phyloP scores from a whole-genome alignment of 148 eudicot species.

The Spergularia marina region DNA sequence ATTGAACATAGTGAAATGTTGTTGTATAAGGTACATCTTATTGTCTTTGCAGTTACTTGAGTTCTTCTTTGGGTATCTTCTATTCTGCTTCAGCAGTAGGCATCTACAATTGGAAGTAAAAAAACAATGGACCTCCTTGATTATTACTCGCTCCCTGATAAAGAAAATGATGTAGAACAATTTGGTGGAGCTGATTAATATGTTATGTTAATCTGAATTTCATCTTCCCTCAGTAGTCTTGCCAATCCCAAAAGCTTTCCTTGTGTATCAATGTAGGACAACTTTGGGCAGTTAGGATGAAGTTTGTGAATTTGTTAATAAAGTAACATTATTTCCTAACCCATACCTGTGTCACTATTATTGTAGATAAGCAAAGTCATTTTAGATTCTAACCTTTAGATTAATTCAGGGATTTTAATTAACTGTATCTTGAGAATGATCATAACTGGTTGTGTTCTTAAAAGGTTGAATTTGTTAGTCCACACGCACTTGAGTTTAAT shows the following conservation, averaged over 20 bases:
- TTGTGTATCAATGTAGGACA: no score
- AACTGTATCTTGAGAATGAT: no score
- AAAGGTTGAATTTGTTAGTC: no score
- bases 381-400: no score
- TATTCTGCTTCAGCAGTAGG: neutral
- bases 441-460: no score
- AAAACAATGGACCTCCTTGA: neutral
- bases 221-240: neutral
- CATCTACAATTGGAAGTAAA: neutral
- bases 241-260: neutral
- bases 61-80: neutral
- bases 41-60: conserved; percentile 2
- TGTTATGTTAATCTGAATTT: conserved; percentile 1
- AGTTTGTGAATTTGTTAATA: no score
- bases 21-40: conserved; percentile 68
- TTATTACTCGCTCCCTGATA: neutral
- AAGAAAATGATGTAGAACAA: neutral
- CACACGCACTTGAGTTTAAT: no score
- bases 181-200: neutral
- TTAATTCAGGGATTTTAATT: no score
- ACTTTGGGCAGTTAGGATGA: no score
- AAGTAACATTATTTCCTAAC: no score
- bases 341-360: no score
- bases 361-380: no score
- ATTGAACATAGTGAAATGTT: conserved; percentile 98